Conservation (phyloP, 805 yeast species). For the Wickerhamomyces xylosicus region DNA sequence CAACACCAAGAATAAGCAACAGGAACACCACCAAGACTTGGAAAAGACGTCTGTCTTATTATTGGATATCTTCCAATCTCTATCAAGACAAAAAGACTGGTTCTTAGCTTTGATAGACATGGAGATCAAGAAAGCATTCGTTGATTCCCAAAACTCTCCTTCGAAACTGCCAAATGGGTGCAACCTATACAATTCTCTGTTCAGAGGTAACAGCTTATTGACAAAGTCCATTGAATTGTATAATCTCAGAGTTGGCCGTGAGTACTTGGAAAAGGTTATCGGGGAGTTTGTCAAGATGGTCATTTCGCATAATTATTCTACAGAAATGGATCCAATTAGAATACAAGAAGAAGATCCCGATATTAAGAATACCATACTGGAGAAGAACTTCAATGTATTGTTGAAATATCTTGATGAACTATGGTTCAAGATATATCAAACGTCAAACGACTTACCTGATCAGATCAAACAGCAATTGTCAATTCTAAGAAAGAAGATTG, state of each 20-base stretch:
- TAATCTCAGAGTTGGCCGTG: conserved; percentile 68
- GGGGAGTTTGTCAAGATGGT: conserved; percentile 57
- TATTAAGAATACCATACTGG: conserved; percentile 30
- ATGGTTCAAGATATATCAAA: conserved; percentile 55
- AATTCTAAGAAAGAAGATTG: conserved; percentile 53
- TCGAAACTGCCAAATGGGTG: conserved; percentile 7
- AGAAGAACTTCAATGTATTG: conserved; percentile 39
- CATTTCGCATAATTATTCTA: conserved; percentile 36
- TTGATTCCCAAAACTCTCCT: conserved; percentile 3
- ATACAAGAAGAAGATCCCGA: conserved; percentile 26
- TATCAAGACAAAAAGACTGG: conserved; percentile 64
- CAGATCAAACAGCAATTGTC: conserved; percentile 56
- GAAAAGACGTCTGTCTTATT: conserved; percentile 49
- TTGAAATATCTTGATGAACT: conserved; percentile 40
- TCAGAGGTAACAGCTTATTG: conserved; percentile 78
- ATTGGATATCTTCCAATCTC: conserved; percentile 65
- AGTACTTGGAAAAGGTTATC: conserved; percentile 61
- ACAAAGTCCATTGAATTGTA: conserved; percentile 75
- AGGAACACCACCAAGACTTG: too few relatives aligned
- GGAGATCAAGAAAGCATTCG: conserved; percentile 33
- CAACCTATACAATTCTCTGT: conserved; percentile 50
- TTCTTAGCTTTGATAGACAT: conserved; percentile 55
- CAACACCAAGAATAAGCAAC: conserved; percentile 17
- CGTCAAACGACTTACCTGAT: conserved; percentile 68
- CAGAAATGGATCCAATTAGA: conserved; percentile 73